These are phyloP conservation scores for Coniochaeta sp. DNA, from an alignment of 2,329 filamentous ascomycete species.

Conservation along the genomic window DNA sequence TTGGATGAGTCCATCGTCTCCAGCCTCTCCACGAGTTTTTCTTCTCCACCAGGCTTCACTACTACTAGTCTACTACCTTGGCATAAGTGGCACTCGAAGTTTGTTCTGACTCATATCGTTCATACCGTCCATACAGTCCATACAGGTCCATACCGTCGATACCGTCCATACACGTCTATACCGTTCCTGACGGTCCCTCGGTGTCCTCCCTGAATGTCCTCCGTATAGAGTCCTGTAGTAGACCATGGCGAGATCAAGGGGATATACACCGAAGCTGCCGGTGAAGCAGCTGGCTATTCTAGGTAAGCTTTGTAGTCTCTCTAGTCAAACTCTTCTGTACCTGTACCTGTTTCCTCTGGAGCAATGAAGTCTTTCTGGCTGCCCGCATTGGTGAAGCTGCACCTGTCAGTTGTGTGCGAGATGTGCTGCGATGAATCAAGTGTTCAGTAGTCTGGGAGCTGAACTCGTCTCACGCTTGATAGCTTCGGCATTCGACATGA, in stretches of 20 bases:
- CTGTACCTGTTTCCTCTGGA: constrained; percentile 3
- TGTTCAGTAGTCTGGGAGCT: neutral
- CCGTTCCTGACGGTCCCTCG: neutral
- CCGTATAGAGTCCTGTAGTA: neutral
- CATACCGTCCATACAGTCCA: too few species aligned
- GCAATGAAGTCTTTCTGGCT: too few species aligned
- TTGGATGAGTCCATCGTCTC: neutral
- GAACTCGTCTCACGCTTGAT: neutral
- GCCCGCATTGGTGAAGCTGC: too few species aligned
- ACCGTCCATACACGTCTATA: too few species aligned
- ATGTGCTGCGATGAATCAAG: neutral
- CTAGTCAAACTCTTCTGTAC: neutral
- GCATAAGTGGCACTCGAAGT: neutral
- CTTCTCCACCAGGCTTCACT: neutral
- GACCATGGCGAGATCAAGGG: constrained; percentile 12
- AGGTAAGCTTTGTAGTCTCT: constrained; percentile 43
- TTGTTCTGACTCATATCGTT: too few species aligned
- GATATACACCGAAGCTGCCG: constrained; percentile 56
- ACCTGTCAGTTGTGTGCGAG: too few species aligned
- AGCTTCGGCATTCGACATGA: neutral
- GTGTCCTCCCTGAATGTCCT: neutral
- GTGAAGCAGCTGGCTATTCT: constrained; percentile 71
- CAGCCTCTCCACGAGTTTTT: neutral
- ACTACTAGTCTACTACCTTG: neutral
- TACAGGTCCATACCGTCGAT: too few species aligned